Evolutionary conservation across 2,329 filamentous ascomycete species (phyloP).

Genomic region (Aspergillus hortae): DNA sequence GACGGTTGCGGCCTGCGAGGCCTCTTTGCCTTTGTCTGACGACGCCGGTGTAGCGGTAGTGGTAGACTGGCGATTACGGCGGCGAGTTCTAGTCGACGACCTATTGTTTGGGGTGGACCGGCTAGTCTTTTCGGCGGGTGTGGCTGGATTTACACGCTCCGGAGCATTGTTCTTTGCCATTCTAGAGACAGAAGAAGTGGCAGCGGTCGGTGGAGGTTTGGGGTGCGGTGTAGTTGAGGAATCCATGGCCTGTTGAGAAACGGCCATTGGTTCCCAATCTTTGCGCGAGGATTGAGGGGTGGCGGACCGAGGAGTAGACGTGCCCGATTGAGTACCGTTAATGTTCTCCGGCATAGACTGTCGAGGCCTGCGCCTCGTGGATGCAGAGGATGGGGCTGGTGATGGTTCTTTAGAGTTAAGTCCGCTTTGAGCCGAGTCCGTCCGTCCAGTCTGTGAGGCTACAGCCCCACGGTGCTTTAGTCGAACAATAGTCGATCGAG

Average conservation of each 20-base stretch:
- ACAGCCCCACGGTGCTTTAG: slow-evolving; percentile 9
- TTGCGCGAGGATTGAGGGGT: slow-evolving; percentile 10
- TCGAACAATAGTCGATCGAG: slow-evolving; percentile 7
- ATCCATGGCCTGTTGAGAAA: slow-evolving; percentile 1
- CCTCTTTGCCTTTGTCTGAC: neutral
- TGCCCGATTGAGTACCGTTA: slow-evolving; percentile 8
- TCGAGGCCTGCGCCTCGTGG: slow-evolving; percentile 11
- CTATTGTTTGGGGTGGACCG: slow-evolving; percentile 2
- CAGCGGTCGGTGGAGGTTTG: slow-evolving; percentile 1
- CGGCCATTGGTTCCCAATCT: slow-evolving; percentile 10
- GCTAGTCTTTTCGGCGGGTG: slow-evolving; percentile 5
- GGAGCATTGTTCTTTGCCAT: slow-evolving; percentile 1
- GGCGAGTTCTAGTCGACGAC: slow-evolving; percentile 10
- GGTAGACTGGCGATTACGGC: slow-evolving; percentile 6
- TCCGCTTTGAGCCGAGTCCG: neutral
- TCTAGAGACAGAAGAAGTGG: neutral
- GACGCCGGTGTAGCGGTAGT: neutral
- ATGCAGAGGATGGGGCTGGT: neutral
- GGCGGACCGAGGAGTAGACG: slow-evolving; percentile 7
- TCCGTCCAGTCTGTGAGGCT: slow-evolving; percentile 6
- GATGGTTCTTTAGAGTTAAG: slow-evolving; percentile 3
- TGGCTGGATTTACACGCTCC: slow-evolving; percentile 3
- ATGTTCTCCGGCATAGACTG: slow-evolving; percentile 16
- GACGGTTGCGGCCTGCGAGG: neutral
- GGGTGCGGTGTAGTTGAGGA: slow-evolving; percentile 5